Evolutionary conservation across 371 early-diverging fungal genomes (phyloP).

Genomic region (Catenaria anguillulae): DNA sequence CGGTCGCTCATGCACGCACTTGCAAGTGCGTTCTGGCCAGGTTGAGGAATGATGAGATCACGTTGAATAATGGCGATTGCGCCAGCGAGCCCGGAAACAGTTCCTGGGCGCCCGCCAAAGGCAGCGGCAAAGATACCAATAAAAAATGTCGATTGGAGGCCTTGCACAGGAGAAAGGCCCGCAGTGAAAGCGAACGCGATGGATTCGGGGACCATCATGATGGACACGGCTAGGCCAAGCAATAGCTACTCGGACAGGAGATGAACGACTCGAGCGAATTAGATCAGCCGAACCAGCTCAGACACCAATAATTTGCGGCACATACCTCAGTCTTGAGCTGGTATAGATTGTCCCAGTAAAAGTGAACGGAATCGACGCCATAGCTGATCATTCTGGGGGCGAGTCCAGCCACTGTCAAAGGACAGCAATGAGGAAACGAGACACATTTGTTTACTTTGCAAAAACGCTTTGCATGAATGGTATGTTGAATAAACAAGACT

Average conservation of each 20-base stretch:
- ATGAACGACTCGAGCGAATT: too few relatives aligned
- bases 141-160: conserved; percentile 11
- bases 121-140: conserved; percentile 8
- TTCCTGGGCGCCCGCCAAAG: conserved; percentile 5
- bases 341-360: not conserved
- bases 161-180: conserved; percentile 7
- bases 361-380: too few relatives aligned
- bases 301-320: too few relatives aligned
- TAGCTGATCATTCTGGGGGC: too few relatives aligned
- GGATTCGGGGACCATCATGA: conserved; percentile 11
- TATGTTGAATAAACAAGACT: too few relatives aligned
- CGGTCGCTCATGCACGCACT: conserved; percentile 4
- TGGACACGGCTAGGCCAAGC: conserved; percentile 7
- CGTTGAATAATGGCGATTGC: conserved; percentile 8
- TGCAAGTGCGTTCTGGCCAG: not conserved
- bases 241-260: too few relatives aligned
- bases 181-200: conserved; percentile 11
- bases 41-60: not conserved
- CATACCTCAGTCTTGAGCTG: conserved; percentile 2
- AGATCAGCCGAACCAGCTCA: too few relatives aligned
- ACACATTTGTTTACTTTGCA: too few relatives aligned
- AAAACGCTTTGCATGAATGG: too few relatives aligned
- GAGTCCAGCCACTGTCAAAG: too few relatives aligned
- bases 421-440: too few relatives aligned
- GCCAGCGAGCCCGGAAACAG: conserved; percentile 9